These are phyloP conservation scores for Brassica incana DNA, from an alignment of 345 rosid species.

Conservation along the genomic window DNA sequence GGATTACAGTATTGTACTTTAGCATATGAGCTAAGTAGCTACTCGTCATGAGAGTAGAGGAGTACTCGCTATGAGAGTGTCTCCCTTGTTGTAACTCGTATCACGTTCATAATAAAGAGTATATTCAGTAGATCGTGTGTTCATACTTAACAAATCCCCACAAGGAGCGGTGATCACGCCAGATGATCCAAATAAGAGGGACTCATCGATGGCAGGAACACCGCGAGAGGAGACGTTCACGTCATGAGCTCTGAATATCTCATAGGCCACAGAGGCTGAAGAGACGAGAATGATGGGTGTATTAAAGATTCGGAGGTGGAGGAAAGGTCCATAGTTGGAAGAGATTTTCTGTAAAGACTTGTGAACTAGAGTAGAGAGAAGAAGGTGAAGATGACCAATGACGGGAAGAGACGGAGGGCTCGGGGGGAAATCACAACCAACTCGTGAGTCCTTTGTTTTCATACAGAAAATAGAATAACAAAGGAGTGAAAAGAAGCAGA, in stretches of 20 bases:
- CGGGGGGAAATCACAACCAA: conserved; percentile 32
- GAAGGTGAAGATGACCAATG: conserved; percentile 28
- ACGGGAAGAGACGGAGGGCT: conserved; percentile 29
- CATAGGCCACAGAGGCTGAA: conserved; percentile 20
- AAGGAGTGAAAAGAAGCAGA: neutral
- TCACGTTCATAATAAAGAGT: too few relatives aligned
- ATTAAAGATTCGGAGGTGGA: conserved; percentile 8
- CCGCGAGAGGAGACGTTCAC: conserved; percentile 12
- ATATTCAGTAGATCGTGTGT: too few relatives aligned
- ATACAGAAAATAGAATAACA: conserved; percentile 10
- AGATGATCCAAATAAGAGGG: neutral
- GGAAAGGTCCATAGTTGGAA: conserved; percentile 22
- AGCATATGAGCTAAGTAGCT: too few relatives aligned
- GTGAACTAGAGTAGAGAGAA: neutral
- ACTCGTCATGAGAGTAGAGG: too few relatives aligned
- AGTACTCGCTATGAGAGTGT: too few relatives aligned
- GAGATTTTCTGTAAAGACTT: conserved; percentile 7
- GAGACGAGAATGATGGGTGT: conserved; percentile 22
- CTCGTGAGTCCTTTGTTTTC: conserved; percentile 20
- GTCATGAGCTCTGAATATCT: conserved; percentile 16
- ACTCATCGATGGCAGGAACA: neutral
- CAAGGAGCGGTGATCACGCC: conserved; percentile 7
- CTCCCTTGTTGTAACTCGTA: too few relatives aligned
- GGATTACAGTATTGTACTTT: too few relatives aligned
- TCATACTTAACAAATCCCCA: too few relatives aligned